Base-by-base conservation (phyloP, 352 stramenopile species). In the Phytophthora ohioensis region DNA sequence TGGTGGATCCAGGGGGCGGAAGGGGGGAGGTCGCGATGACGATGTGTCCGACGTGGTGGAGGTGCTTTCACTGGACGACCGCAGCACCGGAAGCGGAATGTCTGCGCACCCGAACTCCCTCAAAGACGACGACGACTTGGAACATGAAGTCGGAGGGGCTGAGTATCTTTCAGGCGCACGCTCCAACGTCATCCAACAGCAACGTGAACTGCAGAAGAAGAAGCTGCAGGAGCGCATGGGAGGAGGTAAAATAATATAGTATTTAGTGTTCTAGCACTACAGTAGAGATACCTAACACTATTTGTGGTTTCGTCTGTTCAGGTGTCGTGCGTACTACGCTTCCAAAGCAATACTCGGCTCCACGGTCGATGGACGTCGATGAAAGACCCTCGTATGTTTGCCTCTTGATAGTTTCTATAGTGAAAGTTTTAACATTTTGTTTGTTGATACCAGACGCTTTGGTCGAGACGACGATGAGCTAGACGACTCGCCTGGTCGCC, bases 151-250 rank as follows among this genome's bases (percentile, higher is more conserved):
- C 36, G 81, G 74, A 46, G 68, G 81, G 4, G 66, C 71, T 15
- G 81, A 91, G 46, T 92, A 86, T 65, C 52, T 91, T 12, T 82
- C 78, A 0, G 88, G 85, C 30, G 89, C 85, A 15, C 81, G 88
- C 34, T 92, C 85, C 9, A 91, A 57, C 55, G 88, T 94, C 17
- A 94, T 95, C 54, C 86, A 95, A 65, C 88, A 95, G 65, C 88
- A 95, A 60, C 86, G 87, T 2, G 88, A 95, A 32, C 64, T 94
- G 17, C 88, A 95, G 73, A 95, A 93, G 77, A 95, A 94, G 65
- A 95, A 94, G 65, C 79, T 95, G 0, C 88, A 95, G 46, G 87
- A 93, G 41, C 83, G 88, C 57, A 91, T 94, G 84, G 88, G 82
- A 49, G 86, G 81, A 67, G 86, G 87, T 94, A 75, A 27, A 55